Conservation (phyloP, 2,329 filamentous ascomycete genomes). For the Exophiala dermatitidis region DNA sequence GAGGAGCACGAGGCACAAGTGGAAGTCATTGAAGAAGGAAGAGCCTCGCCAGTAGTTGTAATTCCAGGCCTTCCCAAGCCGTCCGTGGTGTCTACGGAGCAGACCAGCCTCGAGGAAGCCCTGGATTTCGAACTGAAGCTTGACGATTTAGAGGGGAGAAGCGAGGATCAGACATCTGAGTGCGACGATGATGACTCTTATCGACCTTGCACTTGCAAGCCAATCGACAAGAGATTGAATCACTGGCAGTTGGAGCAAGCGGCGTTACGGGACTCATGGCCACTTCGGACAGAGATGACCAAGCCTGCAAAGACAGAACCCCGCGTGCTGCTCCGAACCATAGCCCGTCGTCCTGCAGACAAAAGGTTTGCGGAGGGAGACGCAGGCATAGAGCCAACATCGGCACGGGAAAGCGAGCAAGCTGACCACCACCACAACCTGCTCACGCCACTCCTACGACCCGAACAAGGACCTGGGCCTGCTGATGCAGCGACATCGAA, state of each 20-base stretch:
- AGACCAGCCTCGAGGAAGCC: neutral
- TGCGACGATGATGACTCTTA: neutral
- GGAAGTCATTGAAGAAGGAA: neutral
- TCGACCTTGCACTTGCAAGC: neutral
- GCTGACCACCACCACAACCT: neutral
- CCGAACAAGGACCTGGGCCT: neutral
- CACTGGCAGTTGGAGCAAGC: neutral
- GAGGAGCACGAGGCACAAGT: neutral
- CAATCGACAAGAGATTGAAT: neutral
- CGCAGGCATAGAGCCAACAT: neutral
- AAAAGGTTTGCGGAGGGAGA: neutral
- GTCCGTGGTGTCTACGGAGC: conserved; percentile 3
- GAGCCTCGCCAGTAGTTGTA: neutral
- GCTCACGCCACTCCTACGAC: neutral
- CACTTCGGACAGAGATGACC: neutral
- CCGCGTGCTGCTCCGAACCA: neutral
- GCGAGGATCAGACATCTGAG: neutral
- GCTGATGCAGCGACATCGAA: neutral
- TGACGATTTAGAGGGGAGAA: neutral
- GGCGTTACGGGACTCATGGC: neutral
- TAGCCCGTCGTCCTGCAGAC: neutral
- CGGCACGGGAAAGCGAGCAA: neutral
- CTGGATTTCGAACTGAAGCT: conserved; percentile 1
- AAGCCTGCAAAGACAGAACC: neutral
- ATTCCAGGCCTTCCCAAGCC: conserved; percentile 4